A percentile compares a stretch with the other conserved stretches of the same genome.
phyloP scores from a whole-genome alignment of 192 early-diverging fungal species.

The Coemansia sp. region DNA sequence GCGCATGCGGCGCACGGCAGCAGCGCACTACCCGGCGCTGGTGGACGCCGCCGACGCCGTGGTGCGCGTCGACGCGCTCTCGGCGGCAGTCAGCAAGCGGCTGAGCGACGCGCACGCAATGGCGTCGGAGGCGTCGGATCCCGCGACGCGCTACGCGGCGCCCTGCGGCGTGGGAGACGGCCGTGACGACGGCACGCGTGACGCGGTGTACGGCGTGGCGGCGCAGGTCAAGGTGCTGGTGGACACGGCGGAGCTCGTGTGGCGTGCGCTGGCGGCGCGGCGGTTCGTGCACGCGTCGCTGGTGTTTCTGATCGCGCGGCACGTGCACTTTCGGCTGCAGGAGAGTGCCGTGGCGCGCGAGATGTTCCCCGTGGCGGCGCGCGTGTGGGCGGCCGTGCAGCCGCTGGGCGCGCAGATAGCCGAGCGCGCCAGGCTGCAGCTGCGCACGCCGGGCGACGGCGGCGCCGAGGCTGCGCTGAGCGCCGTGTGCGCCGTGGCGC shows the following conservation, averaged over 20 bases:
- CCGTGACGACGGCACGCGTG: not conserved
- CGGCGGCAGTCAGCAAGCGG: slow-evolving; percentile 16
- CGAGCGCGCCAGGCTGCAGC: slow-evolving; percentile 13
- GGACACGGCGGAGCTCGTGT: slow-evolving; percentile 44
- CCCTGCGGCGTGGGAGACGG: not conserved
- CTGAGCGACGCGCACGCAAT: slow-evolving; percentile 13
- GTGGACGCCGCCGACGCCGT: slow-evolving; percentile 43
- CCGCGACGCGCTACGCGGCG: not conserved
- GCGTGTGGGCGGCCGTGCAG: slow-evolving; percentile 33
- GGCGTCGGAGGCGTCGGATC: slow-evolving; percentile 12
- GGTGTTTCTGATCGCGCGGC: slow-evolving; percentile 34
- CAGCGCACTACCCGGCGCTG: slow-evolving; percentile 41
- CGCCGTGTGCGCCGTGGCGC: slow-evolving; percentile 33
- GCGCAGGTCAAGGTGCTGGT: slow-evolving; percentile 50
- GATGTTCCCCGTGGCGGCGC: slow-evolving; percentile 44
- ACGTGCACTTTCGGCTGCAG: slow-evolving; percentile 17
- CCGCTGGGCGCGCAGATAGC: slow-evolving; percentile 38
- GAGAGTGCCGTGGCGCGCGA: not conserved
- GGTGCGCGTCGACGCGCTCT: slow-evolving; percentile 31
- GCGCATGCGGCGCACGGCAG: slow-evolving; percentile 35
- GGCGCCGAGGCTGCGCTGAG: slow-evolving; percentile 12
- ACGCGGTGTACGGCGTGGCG: slow-evolving; percentile 26
- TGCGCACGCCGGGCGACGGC: slow-evolving; percentile 9
- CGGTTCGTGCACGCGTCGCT: slow-evolving; percentile 41
- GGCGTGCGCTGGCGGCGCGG: slow-evolving; percentile 31